These are phyloP conservation scores for Westerdykella ornata DNA, from an alignment of 2,329 filamentous ascomycete species.

Conservation along the genomic window DNA sequence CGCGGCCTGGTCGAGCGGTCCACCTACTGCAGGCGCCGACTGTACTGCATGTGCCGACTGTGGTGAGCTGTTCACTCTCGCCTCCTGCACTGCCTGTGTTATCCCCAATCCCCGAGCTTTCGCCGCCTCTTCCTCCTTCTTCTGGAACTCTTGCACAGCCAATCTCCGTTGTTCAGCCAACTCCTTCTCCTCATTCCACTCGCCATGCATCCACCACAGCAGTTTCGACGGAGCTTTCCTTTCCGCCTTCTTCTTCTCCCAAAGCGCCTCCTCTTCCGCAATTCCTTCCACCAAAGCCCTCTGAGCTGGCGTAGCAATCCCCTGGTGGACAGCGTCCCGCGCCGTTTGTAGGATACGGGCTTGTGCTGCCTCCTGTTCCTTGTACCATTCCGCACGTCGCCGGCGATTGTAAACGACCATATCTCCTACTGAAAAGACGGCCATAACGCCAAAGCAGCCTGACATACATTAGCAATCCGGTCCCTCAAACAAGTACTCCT, in stretches of 20 bases:
- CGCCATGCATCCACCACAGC: conserved; percentile 33
- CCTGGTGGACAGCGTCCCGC: conserved; percentile 37
- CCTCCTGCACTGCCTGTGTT: conserved; percentile 30
- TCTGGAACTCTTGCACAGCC: conserved; percentile 24
- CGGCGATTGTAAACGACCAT: conserved; percentile 62
- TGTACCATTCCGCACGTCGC: conserved; percentile 57
- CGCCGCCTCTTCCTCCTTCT: conserved; percentile 21
- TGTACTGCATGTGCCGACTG: conserved; percentile 10
- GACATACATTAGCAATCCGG: conserved; percentile 10
- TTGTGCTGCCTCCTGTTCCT: conserved; percentile 44
- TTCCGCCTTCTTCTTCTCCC: conserved; percentile 31
- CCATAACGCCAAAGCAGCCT: conserved; percentile 56
- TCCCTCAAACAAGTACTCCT: neutral
- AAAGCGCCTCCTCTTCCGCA: conserved; percentile 54
- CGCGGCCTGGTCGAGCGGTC: conserved; percentile 43
- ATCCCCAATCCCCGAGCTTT: conserved; percentile 16
- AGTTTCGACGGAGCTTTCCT: conserved; percentile 25
- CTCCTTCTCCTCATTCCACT: conserved; percentile 35
- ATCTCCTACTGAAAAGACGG: conserved; percentile 58
- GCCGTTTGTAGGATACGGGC: conserved; percentile 42
- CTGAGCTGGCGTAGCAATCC: conserved; percentile 46
- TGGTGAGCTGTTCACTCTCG: conserved; percentile 18
- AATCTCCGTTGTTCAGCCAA: conserved; percentile 30
- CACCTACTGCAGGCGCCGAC: conserved; percentile 34
- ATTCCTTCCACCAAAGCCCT: conserved; percentile 51